Evolutionary conservation across 129 eudicot genomes (phyloP).

Genomic region (Flaveria sonorensis): DNA sequence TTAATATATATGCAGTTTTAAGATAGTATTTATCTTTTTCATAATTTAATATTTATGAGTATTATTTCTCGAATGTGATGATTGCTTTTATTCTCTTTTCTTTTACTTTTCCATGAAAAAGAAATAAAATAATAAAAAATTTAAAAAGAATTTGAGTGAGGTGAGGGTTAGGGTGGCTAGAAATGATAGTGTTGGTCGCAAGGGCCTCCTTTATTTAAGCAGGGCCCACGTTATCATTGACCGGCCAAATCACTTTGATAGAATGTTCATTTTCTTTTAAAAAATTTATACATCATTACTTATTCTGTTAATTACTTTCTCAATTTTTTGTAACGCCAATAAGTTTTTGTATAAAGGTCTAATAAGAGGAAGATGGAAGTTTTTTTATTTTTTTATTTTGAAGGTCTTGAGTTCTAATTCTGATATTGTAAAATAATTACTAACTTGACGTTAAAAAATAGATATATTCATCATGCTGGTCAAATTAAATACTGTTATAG

Average conservation of each 20-base stretch:
- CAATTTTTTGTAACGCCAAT: no score
- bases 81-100: conserved; percentile 9
- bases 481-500: no score
- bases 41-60: not conserved
- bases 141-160: not conserved
- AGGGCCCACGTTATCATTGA: conserved; percentile 12
- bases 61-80: conserved; percentile 10
- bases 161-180: conserved; percentile 6
- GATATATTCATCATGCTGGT: no score
- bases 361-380: no score
- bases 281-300: not conserved
- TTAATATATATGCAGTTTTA: no score
- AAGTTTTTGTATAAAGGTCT: no score
- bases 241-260: conserved; percentile 7
- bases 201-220: not conserved
- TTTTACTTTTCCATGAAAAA: conserved; percentile 21
- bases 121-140: not conserved
- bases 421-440: no score
- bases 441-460: no score
- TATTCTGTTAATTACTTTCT: not conserved
- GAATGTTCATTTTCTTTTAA: not conserved
- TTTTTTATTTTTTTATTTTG: no score
- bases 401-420: no score
- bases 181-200: not conserved
- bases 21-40: no score